Base-by-base conservation (phyloP, 2,329 filamentous ascomycete species). In the Diaporthe sp. region DNA sequence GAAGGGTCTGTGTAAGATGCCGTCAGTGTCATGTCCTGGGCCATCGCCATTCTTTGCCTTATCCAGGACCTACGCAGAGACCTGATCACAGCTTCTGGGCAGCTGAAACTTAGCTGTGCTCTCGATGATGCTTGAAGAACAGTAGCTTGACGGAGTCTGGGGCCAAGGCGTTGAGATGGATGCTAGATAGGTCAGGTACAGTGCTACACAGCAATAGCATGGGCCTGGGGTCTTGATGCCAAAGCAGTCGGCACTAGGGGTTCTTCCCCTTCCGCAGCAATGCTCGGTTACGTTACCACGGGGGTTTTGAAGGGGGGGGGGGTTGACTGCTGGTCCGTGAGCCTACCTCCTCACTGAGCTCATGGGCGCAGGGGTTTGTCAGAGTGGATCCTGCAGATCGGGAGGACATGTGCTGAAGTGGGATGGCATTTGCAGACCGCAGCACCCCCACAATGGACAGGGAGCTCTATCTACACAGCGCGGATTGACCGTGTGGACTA, bases 181-280 rank as follows among this genome's bases (percentile, higher is more conserved):
- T 73, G 51, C 42, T 46, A n/a, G 25, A 28, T 46, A 59, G 53
- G 53, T 46, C 25, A 62, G 37, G 58, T 59, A 31, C 65, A 55
- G 34, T 55, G 65, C 62, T 42, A 69, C 65, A 55, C 65, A 69
- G 49, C 65, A 39, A 39, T 25, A 37, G 42, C 67, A 74, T 31
- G 25, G 46, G 58, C 42, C 51, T 25, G 68, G 69, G 69, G 51
- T 51, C 61, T 51, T 17, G 42, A 58, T 71, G 59, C 53, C 39
- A 28, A 42, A 31, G 58, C 58, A 61, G 73, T 72, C 74, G 74
- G 74, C 58, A 49, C 69, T 68, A 31, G 49, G 46, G 55, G 57
- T 58, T 74, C 62, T 69, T 75, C 70, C 74, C 68, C 53, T 59
- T 74, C 55, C 55, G 71, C 44, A n/a, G 31, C n/a, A 39, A 39